A percentile compares a stretch with the other conserved stretches of the same genome.
Conservation (phyloP, 495 filamentous ascomycete genomes). For the Annulohypoxylon nitens region DNA sequence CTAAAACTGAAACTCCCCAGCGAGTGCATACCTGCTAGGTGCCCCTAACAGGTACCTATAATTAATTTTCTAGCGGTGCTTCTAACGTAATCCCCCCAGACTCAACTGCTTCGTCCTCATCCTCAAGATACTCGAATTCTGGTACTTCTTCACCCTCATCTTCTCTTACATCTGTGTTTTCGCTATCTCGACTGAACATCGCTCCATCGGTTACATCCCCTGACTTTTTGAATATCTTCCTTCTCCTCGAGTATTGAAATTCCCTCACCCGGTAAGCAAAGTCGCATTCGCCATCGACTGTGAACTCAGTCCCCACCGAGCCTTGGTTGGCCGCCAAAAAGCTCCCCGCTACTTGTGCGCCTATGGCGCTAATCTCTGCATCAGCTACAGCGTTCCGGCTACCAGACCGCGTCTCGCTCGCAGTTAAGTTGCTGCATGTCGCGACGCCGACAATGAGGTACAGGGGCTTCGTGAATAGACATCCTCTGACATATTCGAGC, state of each 20-base stretch:
- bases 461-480: constrained; percentile 10
- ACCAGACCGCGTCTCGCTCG: constrained; percentile 1
- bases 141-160: constrained; percentile 7
- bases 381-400: neutral
- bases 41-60: neutral
- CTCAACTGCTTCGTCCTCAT: constrained; percentile 13
- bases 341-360: constrained; percentile 1
- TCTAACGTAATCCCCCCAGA: neutral
- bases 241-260: constrained; percentile 12
- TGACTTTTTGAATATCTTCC: constrained; percentile 12
- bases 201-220: constrained; percentile 11
- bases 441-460: constrained; percentile 19
- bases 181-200: constrained; percentile 2
- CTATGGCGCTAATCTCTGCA: neutral
- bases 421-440: constrained; percentile 7
- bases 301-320: constrained; percentile 6
- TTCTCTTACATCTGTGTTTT: neutral
- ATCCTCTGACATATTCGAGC: constrained; percentile 2
- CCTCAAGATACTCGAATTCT: constrained; percentile 13
- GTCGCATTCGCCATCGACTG: constrained; percentile 7
- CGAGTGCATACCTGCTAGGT: neutral
- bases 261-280: constrained; percentile 19
- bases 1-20: too few relatives aligned
- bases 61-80: neutral
- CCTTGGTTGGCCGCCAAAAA: constrained; percentile 6